A percentile compares a stretch with the other conserved stretches of the same genome.
Conservation (phyloP, 2,329 filamentous ascomycete species). For the Monilinia vaccinii-corymbosi region DNA sequence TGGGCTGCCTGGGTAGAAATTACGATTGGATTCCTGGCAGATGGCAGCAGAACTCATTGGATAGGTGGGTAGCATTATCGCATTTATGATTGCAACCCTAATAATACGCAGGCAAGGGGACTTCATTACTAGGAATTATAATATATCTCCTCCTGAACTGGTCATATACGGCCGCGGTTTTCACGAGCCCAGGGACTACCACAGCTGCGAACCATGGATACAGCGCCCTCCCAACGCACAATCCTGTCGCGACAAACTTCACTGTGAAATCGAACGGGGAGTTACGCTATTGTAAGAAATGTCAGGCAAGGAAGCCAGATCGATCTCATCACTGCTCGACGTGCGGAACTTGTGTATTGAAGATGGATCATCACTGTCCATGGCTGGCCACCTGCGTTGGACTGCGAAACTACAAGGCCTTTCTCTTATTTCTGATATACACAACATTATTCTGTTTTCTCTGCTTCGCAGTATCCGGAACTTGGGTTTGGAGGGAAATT, state of each 20-base stretch:
- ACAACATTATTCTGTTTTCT: constrained; percentile 78
- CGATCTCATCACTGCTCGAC: constrained; percentile 95
- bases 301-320: constrained; percentile 87
- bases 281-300: constrained; percentile 92
- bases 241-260: constrained; percentile 57
- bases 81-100: neutral
- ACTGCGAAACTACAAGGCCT: constrained; percentile 89
- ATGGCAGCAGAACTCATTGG: constrained; percentile 39
- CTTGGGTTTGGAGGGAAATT: constrained; percentile 82
- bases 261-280: constrained; percentile 90
- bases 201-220: constrained; percentile 56
- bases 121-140: constrained; percentile 55
- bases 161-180: constrained; percentile 88
- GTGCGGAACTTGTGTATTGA: constrained; percentile 86
- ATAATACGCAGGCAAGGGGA: constrained; percentile 37
- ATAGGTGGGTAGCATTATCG: constrained; percentile 38
- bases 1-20: constrained; percentile 90
- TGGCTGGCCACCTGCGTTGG: constrained; percentile 97
- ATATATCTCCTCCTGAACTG: constrained; percentile 76
- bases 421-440: constrained; percentile 86
- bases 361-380: constrained; percentile 99
- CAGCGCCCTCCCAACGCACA: constrained; percentile 67
- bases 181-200: constrained; percentile 75
- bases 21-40: constrained; percentile 54
- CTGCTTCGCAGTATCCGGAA: constrained; percentile 64